Evolutionary conservation across 164 flowering plant species (phyloP).

Genomic region (Euptelea pleiosperma): DNA sequence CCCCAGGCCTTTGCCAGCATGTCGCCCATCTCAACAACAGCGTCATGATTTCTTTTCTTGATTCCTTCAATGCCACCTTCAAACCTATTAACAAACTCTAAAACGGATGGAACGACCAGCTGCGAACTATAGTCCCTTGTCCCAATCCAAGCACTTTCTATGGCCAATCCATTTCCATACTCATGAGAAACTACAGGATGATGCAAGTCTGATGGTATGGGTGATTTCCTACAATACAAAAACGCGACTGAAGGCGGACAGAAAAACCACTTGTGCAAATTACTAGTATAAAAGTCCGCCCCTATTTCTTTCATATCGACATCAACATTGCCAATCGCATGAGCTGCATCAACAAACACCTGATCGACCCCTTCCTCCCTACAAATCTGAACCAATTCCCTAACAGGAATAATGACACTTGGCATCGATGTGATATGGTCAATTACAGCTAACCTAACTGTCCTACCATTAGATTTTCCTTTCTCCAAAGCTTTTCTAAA

Average conservation of each 20-base stretch:
- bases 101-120: constrained; percentile 64
- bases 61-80: constrained; percentile 87
- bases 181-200: constrained; percentile 92
- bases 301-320: constrained; percentile 79
- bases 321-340: constrained; percentile 69
- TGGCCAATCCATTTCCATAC: constrained; percentile 85
- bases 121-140: constrained; percentile 92
- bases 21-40: constrained; percentile 77
- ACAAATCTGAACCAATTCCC: constrained; percentile 70
- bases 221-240: constrained; percentile 55
- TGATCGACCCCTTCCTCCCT: constrained; percentile 85
- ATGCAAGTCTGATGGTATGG: constrained; percentile 42
- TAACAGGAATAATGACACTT: constrained; percentile 71
- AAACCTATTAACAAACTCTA: constrained; percentile 71
- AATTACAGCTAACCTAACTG: constrained; percentile 79
- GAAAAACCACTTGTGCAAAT: constrained; percentile 92
- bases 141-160: constrained; percentile 93
- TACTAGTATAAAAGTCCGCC: constrained; percentile 89
- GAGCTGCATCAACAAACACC: constrained; percentile 85
- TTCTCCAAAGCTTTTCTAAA: constrained; percentile 56
- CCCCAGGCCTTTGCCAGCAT: constrained; percentile 89
- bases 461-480: constrained; percentile 53
- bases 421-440: constrained; percentile 97
- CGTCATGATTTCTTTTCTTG: constrained; percentile 70
- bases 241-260: constrained; percentile 89